A percentile compares a stretch with the other conserved stretches of the same genome.
These are phyloP conservation scores for Coleophoma crateriformis DNA, from an alignment of 2,329 filamentous ascomycete genomes.

Conservation along the genomic window DNA sequence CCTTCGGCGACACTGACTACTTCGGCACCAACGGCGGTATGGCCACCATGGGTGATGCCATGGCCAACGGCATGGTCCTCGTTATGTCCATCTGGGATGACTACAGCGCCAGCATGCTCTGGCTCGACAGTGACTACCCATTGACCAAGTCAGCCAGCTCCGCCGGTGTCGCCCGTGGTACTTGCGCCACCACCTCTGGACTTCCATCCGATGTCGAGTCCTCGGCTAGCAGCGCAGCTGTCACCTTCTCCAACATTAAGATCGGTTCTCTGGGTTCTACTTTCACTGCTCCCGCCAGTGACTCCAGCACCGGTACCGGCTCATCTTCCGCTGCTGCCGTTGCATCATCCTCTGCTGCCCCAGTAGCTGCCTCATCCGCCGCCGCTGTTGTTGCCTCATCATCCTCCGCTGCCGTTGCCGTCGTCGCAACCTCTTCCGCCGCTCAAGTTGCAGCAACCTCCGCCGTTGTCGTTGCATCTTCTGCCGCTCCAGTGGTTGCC, in stretches of 20 bases:
- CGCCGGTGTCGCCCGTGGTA: constrained; percentile 47
- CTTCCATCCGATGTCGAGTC: constrained; percentile 43
- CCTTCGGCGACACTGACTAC: constrained; percentile 46
- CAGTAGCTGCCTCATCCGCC: too few species aligned
- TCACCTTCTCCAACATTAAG: constrained; percentile 30
- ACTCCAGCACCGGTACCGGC: too few species aligned
- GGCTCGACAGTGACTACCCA: constrained; percentile 67
- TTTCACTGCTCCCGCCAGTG: constrained; percentile 10
- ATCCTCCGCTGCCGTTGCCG: too few species aligned
- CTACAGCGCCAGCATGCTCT: constrained; percentile 64
- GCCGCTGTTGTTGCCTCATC: too few species aligned
- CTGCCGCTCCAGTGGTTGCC: too few species aligned
- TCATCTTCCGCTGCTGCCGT: too few species aligned
- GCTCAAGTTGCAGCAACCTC: too few species aligned
- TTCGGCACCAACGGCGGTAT: constrained; percentile 53
- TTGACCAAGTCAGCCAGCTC: constrained; percentile 31
- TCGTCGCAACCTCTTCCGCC: too few species aligned
- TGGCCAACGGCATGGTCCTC: constrained; percentile 53
- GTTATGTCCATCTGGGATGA: constrained; percentile 55
- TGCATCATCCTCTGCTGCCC: too few species aligned
- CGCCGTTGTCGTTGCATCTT: too few species aligned
- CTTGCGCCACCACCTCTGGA: constrained; percentile 47
- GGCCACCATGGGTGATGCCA: constrained; percentile 45
- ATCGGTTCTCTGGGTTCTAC: constrained; percentile 26
- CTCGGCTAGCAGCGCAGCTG: constrained; percentile 37